Percentiles rank a stretch among this genome's conserved stretches.
These are phyloP conservation scores for Cladosporium sp. DNA, from an alignment of 2,329 filamentous ascomycete species.

Conservation along the genomic window DNA sequence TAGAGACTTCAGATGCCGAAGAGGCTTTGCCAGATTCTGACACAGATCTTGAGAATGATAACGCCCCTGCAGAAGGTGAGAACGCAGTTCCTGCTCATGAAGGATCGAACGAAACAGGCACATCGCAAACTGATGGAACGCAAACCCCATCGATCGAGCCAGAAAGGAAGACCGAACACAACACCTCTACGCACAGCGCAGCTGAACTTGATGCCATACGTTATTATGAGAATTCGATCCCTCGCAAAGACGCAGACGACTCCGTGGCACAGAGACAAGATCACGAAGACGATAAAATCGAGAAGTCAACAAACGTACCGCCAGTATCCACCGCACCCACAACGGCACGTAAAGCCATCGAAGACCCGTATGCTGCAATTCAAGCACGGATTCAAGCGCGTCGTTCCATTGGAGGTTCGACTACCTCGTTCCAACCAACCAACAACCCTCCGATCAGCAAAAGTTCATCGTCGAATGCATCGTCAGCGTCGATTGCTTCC, in stretches of 20 bases:
- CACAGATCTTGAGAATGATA: background rate
- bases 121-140: background rate
- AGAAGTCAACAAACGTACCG: background rate
- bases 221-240: background rate
- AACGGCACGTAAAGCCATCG: background rate
- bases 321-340: background rate
- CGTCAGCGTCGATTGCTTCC: slow-evolving; percentile 22
- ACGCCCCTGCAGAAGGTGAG: background rate
- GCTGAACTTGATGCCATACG: background rate
- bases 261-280: background rate
- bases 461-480: slow-evolving; percentile 40
- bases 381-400: slow-evolving; percentile 38
- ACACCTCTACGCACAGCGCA: background rate
- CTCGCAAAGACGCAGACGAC: background rate
- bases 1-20: background rate
- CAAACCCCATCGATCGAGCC: background rate
- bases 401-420: slow-evolving; percentile 34
- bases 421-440: slow-evolving; percentile 35
- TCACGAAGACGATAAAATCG: background rate
- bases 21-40: background rate
- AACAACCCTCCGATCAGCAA: slow-evolving; percentile 37
- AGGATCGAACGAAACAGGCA: background rate
- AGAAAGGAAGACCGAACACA: background rate
- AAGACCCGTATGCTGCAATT: slow-evolving; percentile 36
- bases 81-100: background rate